A percentile compares a stretch with the other conserved stretches of the same genome.
These are phyloP conservation scores for Chlamydomonas incerta DNA, from an alignment of 139 green algal species.

Conservation along the genomic window DNA sequence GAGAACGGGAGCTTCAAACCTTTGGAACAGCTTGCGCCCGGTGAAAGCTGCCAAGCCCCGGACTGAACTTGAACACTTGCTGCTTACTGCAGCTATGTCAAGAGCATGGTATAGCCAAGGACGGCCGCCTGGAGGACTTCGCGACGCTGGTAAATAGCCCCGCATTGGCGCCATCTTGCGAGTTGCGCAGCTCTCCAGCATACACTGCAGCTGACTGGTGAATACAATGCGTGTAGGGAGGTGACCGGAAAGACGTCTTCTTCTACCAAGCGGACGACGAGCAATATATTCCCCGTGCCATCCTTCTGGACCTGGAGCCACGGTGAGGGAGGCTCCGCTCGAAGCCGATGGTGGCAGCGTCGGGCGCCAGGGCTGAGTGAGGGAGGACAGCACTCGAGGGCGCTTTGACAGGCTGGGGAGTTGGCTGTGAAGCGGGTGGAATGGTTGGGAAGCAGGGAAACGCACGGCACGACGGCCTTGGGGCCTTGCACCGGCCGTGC, in stretches of 20 bases:
- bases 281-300: slow-evolving; percentile 95
- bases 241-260: slow-evolving; percentile 99
- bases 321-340: slow-evolving; percentile 54
- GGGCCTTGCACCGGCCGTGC: not conserved
- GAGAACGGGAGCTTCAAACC: not conserved
- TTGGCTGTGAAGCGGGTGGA: too few relatives aligned
- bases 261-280: slow-evolving; percentile 99
- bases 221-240: slow-evolving; percentile 50
- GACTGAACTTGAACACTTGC: not conserved
- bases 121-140: slow-evolving; percentile 94
- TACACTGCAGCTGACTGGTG: too few relatives aligned
- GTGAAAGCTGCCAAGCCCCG: too few relatives aligned
- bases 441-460: too few relatives aligned
- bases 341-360: too few relatives aligned
- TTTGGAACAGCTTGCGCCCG: slow-evolving; percentile 15
- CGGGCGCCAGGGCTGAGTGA: too few relatives aligned
- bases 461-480: too few relatives aligned
- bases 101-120: slow-evolving; percentile 98
- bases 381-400: too few relatives aligned
- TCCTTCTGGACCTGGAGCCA: slow-evolving; percentile 98
- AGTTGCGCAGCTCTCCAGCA: not conserved
- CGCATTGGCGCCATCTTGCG: slow-evolving; percentile 20
- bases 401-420: too few relatives aligned
- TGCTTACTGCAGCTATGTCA: slow-evolving; percentile 75
- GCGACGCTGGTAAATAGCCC: slow-evolving; percentile 71